Evolutionary conservation across 1,284 basidiomycete species (phyloP), one percentile per base, ranked within the genome.

Genomic region (Laetiporus sulphureus): DNA sequence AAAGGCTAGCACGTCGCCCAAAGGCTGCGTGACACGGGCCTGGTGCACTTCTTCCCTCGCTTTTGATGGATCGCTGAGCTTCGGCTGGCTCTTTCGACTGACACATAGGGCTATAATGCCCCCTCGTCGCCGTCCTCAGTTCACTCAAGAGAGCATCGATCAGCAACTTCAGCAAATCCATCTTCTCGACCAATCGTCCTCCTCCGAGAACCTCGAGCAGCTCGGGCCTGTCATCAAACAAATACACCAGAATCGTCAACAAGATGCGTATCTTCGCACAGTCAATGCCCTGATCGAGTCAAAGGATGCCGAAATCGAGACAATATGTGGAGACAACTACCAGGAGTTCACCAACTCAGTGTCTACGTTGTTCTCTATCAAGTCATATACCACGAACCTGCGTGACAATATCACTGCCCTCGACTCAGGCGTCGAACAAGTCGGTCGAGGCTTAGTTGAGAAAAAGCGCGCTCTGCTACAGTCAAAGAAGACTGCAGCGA

Each of bases 311-410:
- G 94, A 99, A 65, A 99, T 99, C 58, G 91, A 98, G 68, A 80
- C 78, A 46, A 93, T 98, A 64, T 99, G 96, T 65, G 80, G 85
- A 45, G 85, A 88, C 53, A 98, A 98, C 63, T 97, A 99, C 61
- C 91, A 95, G 68, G 96, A 99, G 62, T 99, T 99, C 60, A 92
- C 97, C 19, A 83, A 85, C 18, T 96, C 94, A 6, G 93, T 98
- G 7, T 92, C 93, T 24, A 97, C 93, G 3, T 72, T 99, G 41
- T 85, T 98, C 62, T 90, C 87, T 36, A 93, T 99, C 59, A 87
- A 97, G 55, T 91, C 84, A 3, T 89, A 88, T 60, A 90, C 86
- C 36, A 81, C 80, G 50, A 86, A 79, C 60, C 77, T 90, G 55
- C 80, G 85, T 54, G 83, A 89, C 54, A 88, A 76, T 58, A 90